A percentile compares a stretch with the other conserved stretches of the same genome.
Conservation (phyloP, 2,329 filamentous ascomycete genomes). For the Paradendryphiella salina region DNA sequence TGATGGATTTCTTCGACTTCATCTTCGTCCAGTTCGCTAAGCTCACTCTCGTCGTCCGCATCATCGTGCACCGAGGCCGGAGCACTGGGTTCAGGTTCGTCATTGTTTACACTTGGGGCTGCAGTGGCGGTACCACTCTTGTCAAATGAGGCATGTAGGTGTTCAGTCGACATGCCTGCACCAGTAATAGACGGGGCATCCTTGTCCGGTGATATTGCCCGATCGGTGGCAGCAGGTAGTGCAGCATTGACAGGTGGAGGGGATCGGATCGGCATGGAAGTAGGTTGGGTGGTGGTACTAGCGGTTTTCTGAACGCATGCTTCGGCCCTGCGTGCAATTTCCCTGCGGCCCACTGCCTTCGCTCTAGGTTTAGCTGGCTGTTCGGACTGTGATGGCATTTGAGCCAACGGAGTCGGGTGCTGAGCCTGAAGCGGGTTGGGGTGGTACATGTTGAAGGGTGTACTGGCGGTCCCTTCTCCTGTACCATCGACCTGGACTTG, state of each 20-base stretch:
- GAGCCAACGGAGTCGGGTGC: constrained; percentile 17
- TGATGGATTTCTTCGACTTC: constrained; percentile 44
- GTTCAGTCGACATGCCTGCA: constrained; percentile 15
- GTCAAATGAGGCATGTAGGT: constrained; percentile 24
- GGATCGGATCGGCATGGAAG: constrained; percentile 43
- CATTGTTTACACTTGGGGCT: constrained; percentile 36
- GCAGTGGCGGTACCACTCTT: constrained; percentile 49
- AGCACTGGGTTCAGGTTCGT: constrained; percentile 54
- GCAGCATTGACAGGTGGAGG: constrained; percentile 25
- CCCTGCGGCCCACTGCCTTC: constrained; percentile 62
- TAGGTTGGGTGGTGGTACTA: constrained; percentile 33
- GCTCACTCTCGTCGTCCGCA: constrained; percentile 60
- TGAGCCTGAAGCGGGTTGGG: constrained; percentile 31
- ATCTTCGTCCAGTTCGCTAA: constrained; percentile 56
- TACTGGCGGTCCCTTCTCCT: constrained; percentile 18
- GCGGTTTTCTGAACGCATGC: constrained; percentile 54
- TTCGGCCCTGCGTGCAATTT: constrained; percentile 63
- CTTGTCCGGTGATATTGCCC: constrained; percentile 28
- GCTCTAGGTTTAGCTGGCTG: constrained; percentile 46
- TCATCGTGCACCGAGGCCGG: constrained; percentile 59
- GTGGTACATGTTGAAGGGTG: constrained; percentile 34
- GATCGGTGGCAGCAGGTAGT: constrained; percentile 17
- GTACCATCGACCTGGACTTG: constrained; percentile 40
- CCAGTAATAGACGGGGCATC: constrained; percentile 1
- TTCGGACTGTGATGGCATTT: constrained; percentile 25